Conservation (phyloP, 1,139 yeast genomes). For the Taphrina communis region DNA sequence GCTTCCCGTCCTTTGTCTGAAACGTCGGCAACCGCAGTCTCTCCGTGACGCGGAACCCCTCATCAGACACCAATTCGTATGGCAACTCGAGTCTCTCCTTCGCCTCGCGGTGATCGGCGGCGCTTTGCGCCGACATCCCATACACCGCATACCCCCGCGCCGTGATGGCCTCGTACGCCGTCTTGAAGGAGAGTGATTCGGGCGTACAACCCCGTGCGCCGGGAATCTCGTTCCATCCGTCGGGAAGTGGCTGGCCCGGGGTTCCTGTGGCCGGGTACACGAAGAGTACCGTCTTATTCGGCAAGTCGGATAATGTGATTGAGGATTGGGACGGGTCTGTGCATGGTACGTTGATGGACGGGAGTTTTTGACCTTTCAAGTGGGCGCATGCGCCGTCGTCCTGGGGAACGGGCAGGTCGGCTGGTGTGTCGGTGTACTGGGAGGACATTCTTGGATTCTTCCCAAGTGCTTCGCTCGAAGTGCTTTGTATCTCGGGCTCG, state of each 20-base stretch:
- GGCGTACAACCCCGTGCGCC: slow-evolving; percentile 15
- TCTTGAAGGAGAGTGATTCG: slow-evolving; percentile 5
- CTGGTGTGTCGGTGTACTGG: neutral
- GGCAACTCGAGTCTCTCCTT: slow-evolving; percentile 6
- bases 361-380: neutral
- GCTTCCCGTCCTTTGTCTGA: slow-evolving; percentile 8
- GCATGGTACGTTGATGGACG: slow-evolving; percentile 3
- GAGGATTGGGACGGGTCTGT: slow-evolving; percentile 7
- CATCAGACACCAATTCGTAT: slow-evolving; percentile 6
- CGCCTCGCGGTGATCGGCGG: neutral
- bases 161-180: neutral
- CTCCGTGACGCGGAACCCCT: slow-evolving; percentile 12
- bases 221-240: slow-evolving; percentile 17
- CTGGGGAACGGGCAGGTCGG: slow-evolving; percentile 5
- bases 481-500: too few species aligned
- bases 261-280: slow-evolving; percentile 10
- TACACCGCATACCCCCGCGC: neutral
- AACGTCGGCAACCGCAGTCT: slow-evolving; percentile 2
- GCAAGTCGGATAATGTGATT: neutral
- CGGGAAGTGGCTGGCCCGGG: slow-evolving; percentile 4
- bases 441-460: neutral
- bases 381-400: slow-evolving; percentile 8
- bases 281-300: slow-evolving; percentile 2
- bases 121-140: slow-evolving; percentile 16
- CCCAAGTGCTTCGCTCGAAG: too few species aligned